Evolutionary conservation across 345 rosid species (phyloP), one percentile per base, ranked within the genome.

Genomic region (Stellera chamaejasme): DNA sequence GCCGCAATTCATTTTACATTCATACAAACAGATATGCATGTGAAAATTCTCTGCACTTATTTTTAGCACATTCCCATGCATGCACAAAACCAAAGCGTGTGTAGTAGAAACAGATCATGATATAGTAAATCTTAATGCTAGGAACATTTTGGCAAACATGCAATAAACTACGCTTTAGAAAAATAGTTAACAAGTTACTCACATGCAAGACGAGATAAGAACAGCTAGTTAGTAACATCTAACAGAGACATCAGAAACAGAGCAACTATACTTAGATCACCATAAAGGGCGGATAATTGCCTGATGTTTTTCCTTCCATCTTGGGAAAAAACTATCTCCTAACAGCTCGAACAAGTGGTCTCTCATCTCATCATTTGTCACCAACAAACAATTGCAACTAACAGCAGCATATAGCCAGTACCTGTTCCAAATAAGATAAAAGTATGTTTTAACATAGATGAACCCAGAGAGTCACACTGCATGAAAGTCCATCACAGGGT

Each of bases 261-360:
- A 27, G 16, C 10, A 23, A 48, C 2, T 43, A 19, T 36, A 11
- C n/a, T 43, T 44, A 19, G 27, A 23, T 14, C 27, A 23, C 13
- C 44, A 49, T 26, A 25, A n/a, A 10, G 15, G 26, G 5, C 11
- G 10, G 6, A 7, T 47, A 27, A 61, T 26, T 67, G 87, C 99
- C 91, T 89, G 99, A 75, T 93, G 99, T 59, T 93, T 93, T 76
- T 93, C 99, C 71, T 93, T 89, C 99, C 99, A 93, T 66, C 97
- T 78, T 27, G 99, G 96, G 66, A 93, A 89, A 77, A 89, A 93
- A 60, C 90, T 79, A 28, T 81, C 84, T 43, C 99, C 99, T 0
- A 89, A 72, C 69, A 93, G 72, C 66, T 93, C 94, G 68, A 93
- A 93, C 61, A 93, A 73, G 76, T 93, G 99, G 63, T 89, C 99